phyloP scores from a whole-genome alignment of 2,329 filamentous ascomycete genomes.

The Trichoderma sp. region DNA sequence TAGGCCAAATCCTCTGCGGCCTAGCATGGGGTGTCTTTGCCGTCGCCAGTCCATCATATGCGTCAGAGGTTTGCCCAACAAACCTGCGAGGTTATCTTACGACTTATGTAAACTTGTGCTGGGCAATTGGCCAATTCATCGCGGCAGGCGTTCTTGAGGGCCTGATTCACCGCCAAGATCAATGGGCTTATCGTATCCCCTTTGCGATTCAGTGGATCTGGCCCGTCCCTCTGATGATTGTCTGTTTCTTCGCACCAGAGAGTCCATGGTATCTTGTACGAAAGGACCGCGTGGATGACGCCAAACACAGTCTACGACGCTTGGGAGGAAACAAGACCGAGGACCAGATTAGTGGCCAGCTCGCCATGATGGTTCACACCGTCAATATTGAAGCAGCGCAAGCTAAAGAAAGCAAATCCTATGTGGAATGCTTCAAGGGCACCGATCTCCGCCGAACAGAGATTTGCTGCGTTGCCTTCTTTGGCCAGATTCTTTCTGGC shows the following conservation, averaged over 20 bases:
- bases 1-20: constrained; percentile 49
- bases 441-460: constrained; percentile 53
- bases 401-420: constrained; percentile 41
- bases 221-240: constrained; percentile 32
- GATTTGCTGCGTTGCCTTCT: constrained; percentile 42
- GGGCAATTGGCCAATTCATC: constrained; percentile 49
- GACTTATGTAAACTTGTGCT: constrained; percentile 50
- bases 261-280: constrained; percentile 45
- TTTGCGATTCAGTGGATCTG: constrained; percentile 22
- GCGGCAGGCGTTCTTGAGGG: constrained; percentile 38
- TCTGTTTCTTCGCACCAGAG: constrained; percentile 35
- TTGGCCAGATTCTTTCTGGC: constrained; percentile 16
- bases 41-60: constrained; percentile 51
- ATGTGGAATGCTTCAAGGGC: constrained; percentile 48
- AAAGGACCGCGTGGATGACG: constrained; percentile 33
- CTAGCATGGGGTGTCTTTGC: constrained; percentile 49
- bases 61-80: constrained; percentile 45
- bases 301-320: constrained; percentile 34
- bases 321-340: constrained; percentile 31
- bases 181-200: constrained; percentile 51
- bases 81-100: constrained; percentile 48
- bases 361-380: constrained; percentile 47
- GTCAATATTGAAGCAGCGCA: constrained; percentile 44
- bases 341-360: constrained; percentile 22
- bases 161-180: constrained; percentile 34